These are phyloP conservation scores for Corniculantispora saksenae DNA, from an alignment of 2,329 filamentous ascomycete genomes.

Conservation along the genomic window DNA sequence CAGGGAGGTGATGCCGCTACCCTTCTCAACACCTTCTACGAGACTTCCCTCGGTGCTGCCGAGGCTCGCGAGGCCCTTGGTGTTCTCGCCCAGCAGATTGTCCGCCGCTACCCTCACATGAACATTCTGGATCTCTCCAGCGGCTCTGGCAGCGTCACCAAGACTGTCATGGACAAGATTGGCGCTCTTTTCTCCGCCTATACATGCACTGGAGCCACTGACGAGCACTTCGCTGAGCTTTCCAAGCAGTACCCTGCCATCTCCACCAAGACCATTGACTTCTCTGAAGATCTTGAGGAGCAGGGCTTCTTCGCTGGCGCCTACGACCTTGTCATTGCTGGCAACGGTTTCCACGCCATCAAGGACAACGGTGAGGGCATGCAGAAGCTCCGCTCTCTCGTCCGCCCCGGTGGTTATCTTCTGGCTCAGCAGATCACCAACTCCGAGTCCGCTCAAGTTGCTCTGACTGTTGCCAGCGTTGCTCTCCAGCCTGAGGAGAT, in stretches of 20 bases:
- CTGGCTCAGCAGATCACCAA: conserved; percentile 17
- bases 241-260: conserved; percentile 11
- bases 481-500: conserved; percentile 12
- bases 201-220: conserved; percentile 19
- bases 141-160: conserved; percentile 18
- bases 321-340: conserved; percentile 20
- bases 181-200: conserved; percentile 17
- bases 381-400: conserved; percentile 18
- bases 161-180: conserved; percentile 15
- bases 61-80: conserved; percentile 14
- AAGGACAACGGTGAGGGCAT: conserved; percentile 11
- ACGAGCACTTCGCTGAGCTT: conserved; percentile 16
- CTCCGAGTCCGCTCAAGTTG: conserved; percentile 13
- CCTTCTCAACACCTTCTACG: conserved; percentile 18
- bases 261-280: conserved; percentile 17
- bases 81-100: conserved; percentile 18
- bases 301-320: conserved; percentile 17
- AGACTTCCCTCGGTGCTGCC: conserved; percentile 11
- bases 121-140: conserved; percentile 19
- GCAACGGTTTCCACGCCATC: conserved; percentile 12
- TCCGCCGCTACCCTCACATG: conserved; percentile 21
- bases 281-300: conserved; percentile 12
- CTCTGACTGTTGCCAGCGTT: conserved; percentile 13
- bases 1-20: not conserved
- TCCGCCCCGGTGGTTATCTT: conserved; percentile 20